These are phyloP conservation scores for Aspergillus sp. DNA, from an alignment of 2,329 filamentous ascomycete species.

Conservation along the genomic window DNA sequence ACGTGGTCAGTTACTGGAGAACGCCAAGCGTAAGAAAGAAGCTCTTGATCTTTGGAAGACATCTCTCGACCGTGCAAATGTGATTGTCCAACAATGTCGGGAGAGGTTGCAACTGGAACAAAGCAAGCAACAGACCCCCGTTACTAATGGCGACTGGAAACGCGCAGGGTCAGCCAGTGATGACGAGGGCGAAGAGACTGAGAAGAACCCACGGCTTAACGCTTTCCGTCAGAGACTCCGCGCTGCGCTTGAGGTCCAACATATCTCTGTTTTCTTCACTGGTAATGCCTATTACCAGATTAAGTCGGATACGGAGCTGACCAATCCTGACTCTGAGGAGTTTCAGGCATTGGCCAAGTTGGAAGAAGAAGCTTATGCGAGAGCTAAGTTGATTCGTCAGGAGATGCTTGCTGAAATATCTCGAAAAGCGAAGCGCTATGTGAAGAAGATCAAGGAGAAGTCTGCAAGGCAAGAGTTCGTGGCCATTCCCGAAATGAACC, in stretches of 20 bases:
- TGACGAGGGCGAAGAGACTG: conserved; percentile 43
- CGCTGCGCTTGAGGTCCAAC: conserved; percentile 75
- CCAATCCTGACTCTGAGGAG: conserved; percentile 67
- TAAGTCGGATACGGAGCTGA: conserved; percentile 70
- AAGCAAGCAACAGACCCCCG: conserved; percentile 31
- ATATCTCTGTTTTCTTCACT: conserved; percentile 82
- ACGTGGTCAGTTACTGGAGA: conserved; percentile 78
- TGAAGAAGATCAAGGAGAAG: conserved; percentile 64
- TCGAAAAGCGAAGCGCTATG: conserved; percentile 64
- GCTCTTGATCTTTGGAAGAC: conserved; percentile 73
- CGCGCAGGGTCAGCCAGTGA: conserved; percentile 33
- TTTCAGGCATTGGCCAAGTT: conserved; percentile 69
- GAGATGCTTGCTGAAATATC: conserved; percentile 71
- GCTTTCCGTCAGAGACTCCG: conserved; percentile 70
- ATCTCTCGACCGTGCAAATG: conserved; percentile 55
- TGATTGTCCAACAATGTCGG: conserved; percentile 65
- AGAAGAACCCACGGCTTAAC: conserved; percentile 55
- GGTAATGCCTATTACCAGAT: conserved; percentile 85
- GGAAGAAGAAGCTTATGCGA: conserved; percentile 75
- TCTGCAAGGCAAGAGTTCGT: conserved; percentile 61
- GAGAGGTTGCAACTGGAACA: conserved; percentile 60
- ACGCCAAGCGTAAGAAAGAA: conserved; percentile 68
- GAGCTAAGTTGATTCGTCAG: conserved; percentile 74
- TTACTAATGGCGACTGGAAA: conserved; percentile 25
- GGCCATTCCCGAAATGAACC: conserved; percentile 64